Percentiles rank a stretch among this genome's conserved stretches.
Evolutionary conservation across 2,329 filamentous ascomycete species (phyloP).

Genomic region (Fusarium longipes): DNA sequence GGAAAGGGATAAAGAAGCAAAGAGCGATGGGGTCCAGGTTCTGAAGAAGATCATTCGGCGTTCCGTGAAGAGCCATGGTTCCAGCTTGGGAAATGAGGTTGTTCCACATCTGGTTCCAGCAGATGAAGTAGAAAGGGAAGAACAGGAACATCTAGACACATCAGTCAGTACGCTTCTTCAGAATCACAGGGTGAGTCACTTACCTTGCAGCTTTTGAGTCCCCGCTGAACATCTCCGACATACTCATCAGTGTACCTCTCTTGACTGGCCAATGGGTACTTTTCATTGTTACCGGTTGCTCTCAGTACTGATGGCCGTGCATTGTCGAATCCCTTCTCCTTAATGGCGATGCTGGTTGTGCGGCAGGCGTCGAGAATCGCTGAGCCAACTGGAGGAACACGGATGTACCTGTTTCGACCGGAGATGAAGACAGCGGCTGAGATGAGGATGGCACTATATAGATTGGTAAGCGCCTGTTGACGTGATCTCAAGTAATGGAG

Average conservation of each 20-base stretch:
- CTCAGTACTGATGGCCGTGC: neutral
- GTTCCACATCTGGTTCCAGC: constrained; percentile 18
- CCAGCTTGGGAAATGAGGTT: constrained; percentile 9
- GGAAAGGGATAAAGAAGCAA: constrained; percentile 12
- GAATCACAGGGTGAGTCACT: fast-evolving
- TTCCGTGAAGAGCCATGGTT: constrained; percentile 8
- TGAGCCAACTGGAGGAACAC: constrained; percentile 1
- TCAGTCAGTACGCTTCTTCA: neutral
- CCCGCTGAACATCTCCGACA: constrained; percentile 1
- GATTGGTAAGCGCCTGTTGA: too few species aligned
- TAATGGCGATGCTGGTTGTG: constrained; percentile 1
- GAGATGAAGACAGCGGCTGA: neutral
- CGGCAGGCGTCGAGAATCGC: constrained; percentile 1
- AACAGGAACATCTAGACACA: neutral
- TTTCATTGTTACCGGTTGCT: neutral
- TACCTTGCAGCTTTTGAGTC: constrained; percentile 19
- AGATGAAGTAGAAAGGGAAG: constrained; percentile 17
- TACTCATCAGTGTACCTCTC: constrained; percentile 6
- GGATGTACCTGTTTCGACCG: constrained; percentile 4
- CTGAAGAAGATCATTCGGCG: neutral
- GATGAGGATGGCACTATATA: too few species aligned
- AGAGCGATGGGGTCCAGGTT: neutral
- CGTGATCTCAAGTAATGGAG: too few species aligned
- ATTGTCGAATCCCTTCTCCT: constrained; percentile 1
- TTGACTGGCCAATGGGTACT: neutral